A percentile compares a stretch with the other conserved stretches of the same genome.
Conservation (phyloP, 73 alveolate genomes). For the Paramecium caudatum region DNA sequence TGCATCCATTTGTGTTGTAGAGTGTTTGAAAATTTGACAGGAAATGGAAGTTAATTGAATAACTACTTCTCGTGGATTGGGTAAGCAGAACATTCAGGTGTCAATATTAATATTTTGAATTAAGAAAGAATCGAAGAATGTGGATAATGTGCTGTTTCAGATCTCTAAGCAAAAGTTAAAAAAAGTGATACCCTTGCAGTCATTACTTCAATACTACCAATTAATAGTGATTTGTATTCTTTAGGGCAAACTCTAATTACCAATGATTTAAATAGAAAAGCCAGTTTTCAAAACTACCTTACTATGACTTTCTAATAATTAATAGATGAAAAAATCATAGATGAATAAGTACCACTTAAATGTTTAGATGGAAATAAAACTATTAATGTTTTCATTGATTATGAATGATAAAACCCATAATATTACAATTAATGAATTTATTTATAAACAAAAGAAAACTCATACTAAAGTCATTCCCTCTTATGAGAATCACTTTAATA, state of each 20-base stretch:
- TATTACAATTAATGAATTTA: no score
- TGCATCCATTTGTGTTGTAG: constrained; percentile 98
- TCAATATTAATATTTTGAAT: neutral
- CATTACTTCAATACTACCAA: neutral
- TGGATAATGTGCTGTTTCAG: neutral
- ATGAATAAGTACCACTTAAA: neutral
- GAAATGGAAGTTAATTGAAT: constrained; percentile 49
- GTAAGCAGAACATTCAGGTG: neutral
- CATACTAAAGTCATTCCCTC: no score
- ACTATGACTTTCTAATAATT: neutral
- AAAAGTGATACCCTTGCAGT: neutral
- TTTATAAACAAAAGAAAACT: no score
- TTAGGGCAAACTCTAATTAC: neutral
- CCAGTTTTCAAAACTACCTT: neutral
- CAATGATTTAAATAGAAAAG: neutral
- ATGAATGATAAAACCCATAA: neutral
- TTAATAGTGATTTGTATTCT: neutral
- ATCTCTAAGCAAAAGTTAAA: neutral
- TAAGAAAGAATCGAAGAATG: constrained; percentile 32
- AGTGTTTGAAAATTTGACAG: constrained; percentile 90
- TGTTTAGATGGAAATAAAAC: neutral
- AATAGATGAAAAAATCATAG: neutral
- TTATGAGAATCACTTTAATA: no score
- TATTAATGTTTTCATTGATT: neutral
- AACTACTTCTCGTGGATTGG: constrained; percentile 44